These are phyloP conservation scores for Crithidia sp. DNA, from an alignment of 208 protist species.

Conservation along the genomic window DNA sequence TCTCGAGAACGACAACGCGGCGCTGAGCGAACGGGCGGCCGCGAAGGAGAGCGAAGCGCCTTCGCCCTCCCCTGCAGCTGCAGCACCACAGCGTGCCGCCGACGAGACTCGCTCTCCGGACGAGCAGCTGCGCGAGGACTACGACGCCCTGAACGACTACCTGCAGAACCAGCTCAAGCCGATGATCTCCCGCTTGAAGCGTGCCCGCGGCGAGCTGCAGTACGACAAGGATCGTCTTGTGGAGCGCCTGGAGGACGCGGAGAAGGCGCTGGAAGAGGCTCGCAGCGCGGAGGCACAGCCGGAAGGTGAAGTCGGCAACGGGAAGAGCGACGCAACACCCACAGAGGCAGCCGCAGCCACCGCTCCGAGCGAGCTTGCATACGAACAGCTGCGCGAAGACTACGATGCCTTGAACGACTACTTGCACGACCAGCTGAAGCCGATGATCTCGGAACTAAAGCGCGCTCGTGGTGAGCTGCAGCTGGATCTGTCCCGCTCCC, in stretches of 20 bases:
- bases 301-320: neutral
- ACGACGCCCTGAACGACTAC: slow-evolving; percentile 20
- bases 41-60: too few relatives aligned
- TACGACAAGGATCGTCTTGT: neutral
- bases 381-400: slow-evolving; percentile 28
- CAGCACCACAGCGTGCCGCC: too few relatives aligned
- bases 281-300: neutral
- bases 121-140: too few relatives aligned
- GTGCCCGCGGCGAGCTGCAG: slow-evolving; percentile 9
- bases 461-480: slow-evolving; percentile 36
- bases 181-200: slow-evolving; percentile 17
- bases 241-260: neutral
- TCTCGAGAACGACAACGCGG: slow-evolving; percentile 27
- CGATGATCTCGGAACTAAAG: slow-evolving; percentile 16
- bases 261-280: neutral
- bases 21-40: too few relatives aligned
- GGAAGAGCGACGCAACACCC: neutral
- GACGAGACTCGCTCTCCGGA: too few relatives aligned
- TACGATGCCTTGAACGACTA: slow-evolving; percentile 33
- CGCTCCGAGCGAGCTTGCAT: neutral
- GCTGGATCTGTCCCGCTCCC: slow-evolving; percentile 23
- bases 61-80: too few relatives aligned
- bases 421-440: slow-evolving; percentile 24
- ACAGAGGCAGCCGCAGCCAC: slow-evolving; percentile 20
- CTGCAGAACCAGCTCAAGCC: slow-evolving; percentile 29